Conservation (phyloP, 1,284 basidiomycete species). For the Rhizoctonia solani region DNA sequence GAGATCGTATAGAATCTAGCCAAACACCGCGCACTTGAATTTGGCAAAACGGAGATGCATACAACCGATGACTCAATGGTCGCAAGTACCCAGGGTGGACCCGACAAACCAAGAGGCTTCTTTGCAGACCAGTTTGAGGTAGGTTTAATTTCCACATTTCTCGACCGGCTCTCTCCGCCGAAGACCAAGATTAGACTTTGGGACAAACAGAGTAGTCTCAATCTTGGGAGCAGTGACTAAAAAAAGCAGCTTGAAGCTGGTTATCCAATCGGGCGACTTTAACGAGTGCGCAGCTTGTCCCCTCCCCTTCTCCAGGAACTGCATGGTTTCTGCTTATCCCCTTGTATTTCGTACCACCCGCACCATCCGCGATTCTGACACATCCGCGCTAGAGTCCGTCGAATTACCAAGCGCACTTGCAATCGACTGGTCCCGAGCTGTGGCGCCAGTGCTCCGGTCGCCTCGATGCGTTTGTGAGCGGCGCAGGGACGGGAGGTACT, state of each 20-base stretch:
- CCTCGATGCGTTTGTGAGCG: conserved; percentile 89
- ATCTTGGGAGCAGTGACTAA: no score
- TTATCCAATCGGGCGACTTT: no score
- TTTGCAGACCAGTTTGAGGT: conserved; percentile 97
- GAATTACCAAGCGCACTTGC: conserved; percentile 88
- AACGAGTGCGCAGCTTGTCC: no score
- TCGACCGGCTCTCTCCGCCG: background rate
- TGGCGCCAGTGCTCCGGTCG: conserved; percentile 88
- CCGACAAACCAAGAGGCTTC: conserved; percentile 64
- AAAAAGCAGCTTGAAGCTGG: no score
- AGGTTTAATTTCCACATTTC: conserved; percentile 33
- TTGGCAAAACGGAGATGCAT: conserved; percentile 58
- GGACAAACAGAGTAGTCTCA: no score
- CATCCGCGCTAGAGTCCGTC: conserved; percentile 88
- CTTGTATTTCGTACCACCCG: no score
- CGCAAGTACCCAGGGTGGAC: background rate
- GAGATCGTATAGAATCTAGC: conserved; percentile 70
- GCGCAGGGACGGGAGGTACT: conserved; percentile 95
- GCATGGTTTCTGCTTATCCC: no score
- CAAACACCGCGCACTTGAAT: conserved; percentile 70
- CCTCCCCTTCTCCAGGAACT: no score
- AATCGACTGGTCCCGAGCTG: conserved; percentile 93
- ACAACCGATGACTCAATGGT: conserved; percentile 48
- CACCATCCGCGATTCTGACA: no score
- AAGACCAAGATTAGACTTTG: no score